Conservation (phyloP, 2,329 filamentous ascomycete species). For the Calonectria fujianensis region DNA sequence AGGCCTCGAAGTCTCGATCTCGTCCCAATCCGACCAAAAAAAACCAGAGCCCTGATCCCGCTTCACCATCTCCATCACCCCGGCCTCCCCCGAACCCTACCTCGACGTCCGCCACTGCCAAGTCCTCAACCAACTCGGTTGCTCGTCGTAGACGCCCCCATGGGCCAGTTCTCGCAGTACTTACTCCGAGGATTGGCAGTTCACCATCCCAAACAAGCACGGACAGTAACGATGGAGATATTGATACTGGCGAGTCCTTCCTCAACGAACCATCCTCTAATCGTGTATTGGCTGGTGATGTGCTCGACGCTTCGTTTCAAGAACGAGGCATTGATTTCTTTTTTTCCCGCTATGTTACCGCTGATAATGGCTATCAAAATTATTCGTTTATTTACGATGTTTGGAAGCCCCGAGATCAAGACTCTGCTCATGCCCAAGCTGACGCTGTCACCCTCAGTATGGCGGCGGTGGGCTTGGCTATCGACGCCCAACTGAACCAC, state of each 20-base stretch:
- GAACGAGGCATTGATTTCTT: slow-evolving; percentile 69
- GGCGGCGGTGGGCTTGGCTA: slow-evolving; percentile 73
- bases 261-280: slow-evolving; percentile 44
- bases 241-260: slow-evolving; percentile 32
- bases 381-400: slow-evolving; percentile 73
- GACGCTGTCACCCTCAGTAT: slow-evolving; percentile 72
- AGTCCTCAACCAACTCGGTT: slow-evolving; percentile 23
- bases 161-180: slow-evolving; percentile 51
- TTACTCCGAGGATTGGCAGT: slow-evolving; percentile 50
- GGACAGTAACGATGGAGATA: slow-evolving; percentile 41
- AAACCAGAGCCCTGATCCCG: slow-evolving; percentile 41
- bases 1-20: slow-evolving; percentile 63
- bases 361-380: slow-evolving; percentile 68
- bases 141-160: slow-evolving; percentile 40
- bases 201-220: slow-evolving; percentile 51
- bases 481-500: slow-evolving; percentile 67
- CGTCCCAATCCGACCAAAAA: slow-evolving; percentile 53
- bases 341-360: slow-evolving; percentile 70
- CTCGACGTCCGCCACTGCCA: slow-evolving; percentile 30
- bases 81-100: slow-evolving; percentile 31
- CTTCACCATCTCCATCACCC: slow-evolving; percentile 47
- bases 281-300: slow-evolving; percentile 44
- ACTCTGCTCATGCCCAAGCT: slow-evolving; percentile 56
- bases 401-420: slow-evolving; percentile 66
- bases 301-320: slow-evolving; percentile 56